These are phyloP conservation scores for Rhizomucor miehei DNA, from an alignment of 371 early-diverging fungal species.

Conservation along the genomic window DNA sequence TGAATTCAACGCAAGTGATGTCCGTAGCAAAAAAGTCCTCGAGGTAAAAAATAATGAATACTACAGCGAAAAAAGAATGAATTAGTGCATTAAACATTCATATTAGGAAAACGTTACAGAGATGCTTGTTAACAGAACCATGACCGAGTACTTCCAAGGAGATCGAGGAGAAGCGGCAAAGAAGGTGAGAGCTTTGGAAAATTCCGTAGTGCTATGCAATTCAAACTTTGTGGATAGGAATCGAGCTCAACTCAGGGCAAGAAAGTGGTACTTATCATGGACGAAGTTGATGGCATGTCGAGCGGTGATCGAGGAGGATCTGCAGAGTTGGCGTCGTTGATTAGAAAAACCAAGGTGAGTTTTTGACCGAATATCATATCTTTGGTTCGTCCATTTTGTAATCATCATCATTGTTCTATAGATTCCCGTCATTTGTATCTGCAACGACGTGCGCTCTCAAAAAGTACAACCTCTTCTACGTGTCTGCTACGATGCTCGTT, in stretches of 20 bases:
- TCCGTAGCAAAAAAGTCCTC: conserved; percentile 87
- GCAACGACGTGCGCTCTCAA: conserved; percentile 91
- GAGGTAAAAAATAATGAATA: conserved; percentile 63
- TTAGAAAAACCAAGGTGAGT: conserved; percentile 84
- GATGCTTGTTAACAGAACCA: conserved; percentile 63
- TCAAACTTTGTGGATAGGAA: neutral
- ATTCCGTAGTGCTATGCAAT: neutral
- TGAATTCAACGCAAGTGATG: conserved; percentile 99
- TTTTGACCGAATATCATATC: too few relatives aligned
- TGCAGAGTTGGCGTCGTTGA: conserved; percentile 86
- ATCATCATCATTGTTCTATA: neutral
- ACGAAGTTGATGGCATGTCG: conserved; percentile 99
- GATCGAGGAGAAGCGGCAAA: neutral
- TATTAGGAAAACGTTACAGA: conserved; percentile 29
- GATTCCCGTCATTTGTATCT: conserved; percentile 69
- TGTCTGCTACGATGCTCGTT: conserved; percentile 88
- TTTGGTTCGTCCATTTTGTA: neutral
- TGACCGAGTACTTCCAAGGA: conserved; percentile 64
- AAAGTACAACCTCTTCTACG: conserved; percentile 90
- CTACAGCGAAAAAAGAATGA: too few relatives aligned
- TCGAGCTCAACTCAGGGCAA: conserved; percentile 37
- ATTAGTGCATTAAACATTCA: too few relatives aligned
- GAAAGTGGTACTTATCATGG: conserved; percentile 91
- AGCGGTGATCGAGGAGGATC: conserved; percentile 98
- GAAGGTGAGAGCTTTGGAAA: neutral